Evolutionary conservation across 2,329 filamentous ascomycete genomes (phyloP).

Genomic region (Cladosporium sp.): DNA sequence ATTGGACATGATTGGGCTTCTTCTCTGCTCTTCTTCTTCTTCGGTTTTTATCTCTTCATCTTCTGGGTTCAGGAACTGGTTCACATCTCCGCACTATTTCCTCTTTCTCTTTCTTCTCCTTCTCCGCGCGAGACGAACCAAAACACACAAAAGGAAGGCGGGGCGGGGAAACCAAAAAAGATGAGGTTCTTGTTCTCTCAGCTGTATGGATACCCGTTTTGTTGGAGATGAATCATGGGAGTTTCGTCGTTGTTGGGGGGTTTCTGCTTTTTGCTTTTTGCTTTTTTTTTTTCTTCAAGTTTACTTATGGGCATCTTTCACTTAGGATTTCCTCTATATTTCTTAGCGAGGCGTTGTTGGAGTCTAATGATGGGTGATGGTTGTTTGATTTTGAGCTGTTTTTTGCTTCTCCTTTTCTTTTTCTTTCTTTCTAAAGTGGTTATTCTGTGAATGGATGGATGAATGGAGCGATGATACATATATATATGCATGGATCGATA

Average conservation of each 20-base stretch:
- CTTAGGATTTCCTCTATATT: too few species aligned
- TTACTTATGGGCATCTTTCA: too few species aligned
- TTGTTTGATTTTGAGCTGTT: background rate
- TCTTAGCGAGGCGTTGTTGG: slow-evolving; percentile 7
- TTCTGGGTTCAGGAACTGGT: background rate
- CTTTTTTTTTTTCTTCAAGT: background rate
- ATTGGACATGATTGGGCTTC: background rate
- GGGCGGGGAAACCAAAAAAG: background rate
- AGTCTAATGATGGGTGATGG: background rate
- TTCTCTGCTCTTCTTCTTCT: background rate
- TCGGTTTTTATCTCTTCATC: background rate
- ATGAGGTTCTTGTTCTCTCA: background rate
- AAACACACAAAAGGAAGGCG: background rate
- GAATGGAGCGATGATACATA: too few species aligned
- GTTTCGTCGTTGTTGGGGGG: slow-evolving; percentile 2
- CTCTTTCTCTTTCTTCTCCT: background rate
- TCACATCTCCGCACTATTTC: background rate
- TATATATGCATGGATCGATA: too few species aligned
- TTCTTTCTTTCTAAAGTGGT: background rate
- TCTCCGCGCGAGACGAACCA: too few species aligned
- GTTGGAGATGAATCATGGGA: background rate
- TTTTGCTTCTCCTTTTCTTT: background rate
- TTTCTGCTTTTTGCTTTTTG: slow-evolving; percentile 5
- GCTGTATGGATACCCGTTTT: background rate
- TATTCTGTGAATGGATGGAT: too few species aligned